Percentiles rank a stretch among this genome's conserved stretches.
Conservation (phyloP, 306 rosid genomes). For the Myrica gale region DNA sequence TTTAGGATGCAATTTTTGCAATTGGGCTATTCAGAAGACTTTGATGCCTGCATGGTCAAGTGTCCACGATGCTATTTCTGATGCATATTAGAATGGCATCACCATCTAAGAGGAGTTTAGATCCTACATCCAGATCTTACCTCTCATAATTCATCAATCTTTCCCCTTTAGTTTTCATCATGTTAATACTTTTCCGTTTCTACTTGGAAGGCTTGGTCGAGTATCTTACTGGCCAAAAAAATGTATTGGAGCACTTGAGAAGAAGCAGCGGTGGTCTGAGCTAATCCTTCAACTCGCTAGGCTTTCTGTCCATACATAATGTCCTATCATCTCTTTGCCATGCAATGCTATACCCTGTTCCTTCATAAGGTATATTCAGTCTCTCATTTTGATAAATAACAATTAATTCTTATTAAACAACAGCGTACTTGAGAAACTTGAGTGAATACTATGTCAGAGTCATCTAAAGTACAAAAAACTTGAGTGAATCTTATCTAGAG, state of each 20-base stretch:
- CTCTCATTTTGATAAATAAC: background rate
- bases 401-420: background rate
- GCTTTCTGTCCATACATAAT: background rate
- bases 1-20: constrained; percentile 1
- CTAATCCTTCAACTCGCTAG: constrained; percentile 18
- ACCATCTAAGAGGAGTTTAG: background rate
- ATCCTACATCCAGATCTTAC: background rate
- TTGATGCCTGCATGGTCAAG: background rate
- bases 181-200: background rate
- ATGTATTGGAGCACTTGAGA: constrained; percentile 61
- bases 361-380: background rate
- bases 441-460: background rate
- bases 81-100: constrained; percentile 11
- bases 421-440: background rate
- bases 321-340: background rate
- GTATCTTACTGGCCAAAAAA: constrained; percentile 62
- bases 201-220: constrained; percentile 63
- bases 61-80: background rate
- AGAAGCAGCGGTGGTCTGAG: constrained; percentile 30
- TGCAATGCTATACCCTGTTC: background rate
- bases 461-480: background rate
- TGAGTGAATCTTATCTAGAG: background rate
- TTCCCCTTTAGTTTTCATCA: background rate
- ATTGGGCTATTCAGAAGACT: constrained; percentile 10
- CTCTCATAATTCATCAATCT: constrained; percentile 4